Conservation (phyloP, 1,139 yeast species). For the Hansenula anomala region DNA sequence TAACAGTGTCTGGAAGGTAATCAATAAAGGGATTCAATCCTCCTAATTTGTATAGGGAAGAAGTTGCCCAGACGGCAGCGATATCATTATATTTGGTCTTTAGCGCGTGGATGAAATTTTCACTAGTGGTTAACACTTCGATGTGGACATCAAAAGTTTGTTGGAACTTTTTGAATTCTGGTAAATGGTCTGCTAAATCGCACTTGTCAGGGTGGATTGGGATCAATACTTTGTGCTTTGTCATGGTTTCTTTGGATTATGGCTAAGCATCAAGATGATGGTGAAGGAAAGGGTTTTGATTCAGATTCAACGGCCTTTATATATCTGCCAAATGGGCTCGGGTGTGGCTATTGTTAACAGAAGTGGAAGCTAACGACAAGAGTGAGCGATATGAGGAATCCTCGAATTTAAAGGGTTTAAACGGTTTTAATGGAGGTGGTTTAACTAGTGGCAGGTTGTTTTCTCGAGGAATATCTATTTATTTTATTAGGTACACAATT, state of each 20-base stretch:
- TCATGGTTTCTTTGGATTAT: slow-evolving; percentile 5
- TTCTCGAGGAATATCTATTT: slow-evolving; percentile 9
- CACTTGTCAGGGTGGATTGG: slow-evolving; percentile 6
- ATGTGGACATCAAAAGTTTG: slow-evolving; percentile 14
- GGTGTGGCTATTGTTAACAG: not conserved
- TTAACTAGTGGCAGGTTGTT: slow-evolving; percentile 10
- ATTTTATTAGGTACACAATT: too few species aligned
- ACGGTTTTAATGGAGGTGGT: not conserved
- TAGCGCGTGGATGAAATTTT: slow-evolving; percentile 21
- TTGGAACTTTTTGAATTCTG: slow-evolving; percentile 18
- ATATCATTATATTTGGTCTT: slow-evolving; percentile 27
- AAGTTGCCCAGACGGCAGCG: slow-evolving; percentile 58
- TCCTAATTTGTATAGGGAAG: slow-evolving; percentile 51
- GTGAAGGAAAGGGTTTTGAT: too few species aligned
- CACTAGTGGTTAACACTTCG: slow-evolving; percentile 13
- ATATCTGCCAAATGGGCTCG: too few species aligned
- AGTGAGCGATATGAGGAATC: not conserved
- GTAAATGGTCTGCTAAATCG: slow-evolving; percentile 21
- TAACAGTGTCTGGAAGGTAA: slow-evolving; percentile 45
- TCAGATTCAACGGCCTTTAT: too few species aligned
- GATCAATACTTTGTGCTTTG: slow-evolving; percentile 15
- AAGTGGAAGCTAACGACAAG: not conserved
- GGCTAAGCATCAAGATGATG: too few species aligned
- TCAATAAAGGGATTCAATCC: slow-evolving; percentile 45
- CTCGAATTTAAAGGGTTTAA: too few species aligned